Percentiles rank a stretch among this genome's conserved stretches.
These are phyloP conservation scores for Elongisporangium senticosum DNA, from an alignment of 352 stramenopile genomes.

Conservation along the genomic window DNA sequence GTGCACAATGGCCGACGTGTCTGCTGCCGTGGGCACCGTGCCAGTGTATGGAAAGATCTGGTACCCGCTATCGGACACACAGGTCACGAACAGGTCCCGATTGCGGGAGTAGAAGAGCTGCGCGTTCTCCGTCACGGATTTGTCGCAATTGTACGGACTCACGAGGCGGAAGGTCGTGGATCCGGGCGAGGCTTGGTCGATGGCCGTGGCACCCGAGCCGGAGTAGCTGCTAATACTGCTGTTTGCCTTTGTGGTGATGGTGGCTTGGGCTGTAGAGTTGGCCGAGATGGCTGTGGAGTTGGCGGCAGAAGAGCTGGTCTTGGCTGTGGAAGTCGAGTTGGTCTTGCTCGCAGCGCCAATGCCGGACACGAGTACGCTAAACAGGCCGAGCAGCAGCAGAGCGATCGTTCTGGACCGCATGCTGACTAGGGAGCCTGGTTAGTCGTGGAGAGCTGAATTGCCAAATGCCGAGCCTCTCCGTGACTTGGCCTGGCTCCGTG, in stretches of 20 bases:
- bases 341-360: neutral
- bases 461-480: neutral
- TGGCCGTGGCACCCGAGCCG: neutral
- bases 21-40: slow-evolving; percentile 29
- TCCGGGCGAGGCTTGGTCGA: slow-evolving; percentile 27
- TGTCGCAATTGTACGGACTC: slow-evolving; percentile 30
- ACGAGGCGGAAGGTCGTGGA: slow-evolving; percentile 50
- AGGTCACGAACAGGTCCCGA: slow-evolving; percentile 39
- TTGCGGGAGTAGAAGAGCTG: slow-evolving; percentile 55
- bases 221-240: neutral
- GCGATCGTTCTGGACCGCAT: neutral
- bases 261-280: neutral
- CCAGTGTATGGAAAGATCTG: slow-evolving; percentile 54
- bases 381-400: neutral
- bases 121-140: slow-evolving; percentile 30
- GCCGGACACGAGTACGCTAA: neutral
- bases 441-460: neutral
- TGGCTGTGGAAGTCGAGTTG: neutral
- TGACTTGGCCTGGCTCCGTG: neutral
- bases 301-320: neutral
- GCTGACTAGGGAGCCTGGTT: neutral
- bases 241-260: neutral
- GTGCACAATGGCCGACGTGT: slow-evolving; percentile 28
- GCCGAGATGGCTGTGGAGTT: neutral
- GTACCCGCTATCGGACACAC: slow-evolving; percentile 39